Percentiles rank a stretch among this genome's conserved stretches.
Evolutionary conservation across 129 eudicot genomes (phyloP).

Genomic region (Flaveria linearis): DNA sequence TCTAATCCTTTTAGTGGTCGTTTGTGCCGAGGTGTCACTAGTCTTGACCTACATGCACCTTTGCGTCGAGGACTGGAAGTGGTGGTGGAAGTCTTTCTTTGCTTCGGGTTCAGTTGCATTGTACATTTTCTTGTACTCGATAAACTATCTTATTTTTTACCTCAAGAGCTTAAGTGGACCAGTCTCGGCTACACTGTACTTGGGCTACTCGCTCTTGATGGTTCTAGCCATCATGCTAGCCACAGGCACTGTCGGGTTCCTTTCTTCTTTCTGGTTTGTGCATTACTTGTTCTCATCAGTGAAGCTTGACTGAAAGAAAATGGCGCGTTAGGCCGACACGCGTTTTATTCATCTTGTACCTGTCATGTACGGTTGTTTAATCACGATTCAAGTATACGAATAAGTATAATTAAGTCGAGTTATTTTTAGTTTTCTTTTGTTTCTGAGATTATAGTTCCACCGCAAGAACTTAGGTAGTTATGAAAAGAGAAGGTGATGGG

Average conservation of each 20-base stretch:
- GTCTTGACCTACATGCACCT: conserved; percentile 43
- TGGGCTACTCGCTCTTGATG: conserved; percentile 52
- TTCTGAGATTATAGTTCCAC: background rate
- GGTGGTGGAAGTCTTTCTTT: conserved; percentile 52
- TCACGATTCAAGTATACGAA: background rate
- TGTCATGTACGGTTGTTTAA: background rate
- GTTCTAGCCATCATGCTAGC: conserved; percentile 50
- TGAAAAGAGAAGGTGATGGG: background rate
- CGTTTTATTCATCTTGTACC: background rate
- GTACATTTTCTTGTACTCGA: conserved; percentile 45
- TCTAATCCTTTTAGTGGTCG: conserved; percentile 32
- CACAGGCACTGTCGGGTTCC: conserved; percentile 47
- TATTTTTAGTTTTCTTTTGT: background rate
- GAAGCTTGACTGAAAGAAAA: conserved; percentile 38
- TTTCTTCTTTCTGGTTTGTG: conserved; percentile 52
- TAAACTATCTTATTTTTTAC: conserved; percentile 42
- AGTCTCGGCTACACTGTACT: conserved; percentile 45
- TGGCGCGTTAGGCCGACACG: background rate
- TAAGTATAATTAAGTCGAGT: background rate
- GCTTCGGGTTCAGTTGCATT: conserved; percentile 48
- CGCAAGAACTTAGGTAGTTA: background rate
- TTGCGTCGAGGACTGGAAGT: conserved; percentile 43
- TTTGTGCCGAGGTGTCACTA: conserved; percentile 41
- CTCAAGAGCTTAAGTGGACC: conserved; percentile 51
- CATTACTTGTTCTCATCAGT: conserved; percentile 51